Evolutionary conservation across 139 green algal genomes (phyloP).

Genomic region (Picochlorum sp.): DNA sequence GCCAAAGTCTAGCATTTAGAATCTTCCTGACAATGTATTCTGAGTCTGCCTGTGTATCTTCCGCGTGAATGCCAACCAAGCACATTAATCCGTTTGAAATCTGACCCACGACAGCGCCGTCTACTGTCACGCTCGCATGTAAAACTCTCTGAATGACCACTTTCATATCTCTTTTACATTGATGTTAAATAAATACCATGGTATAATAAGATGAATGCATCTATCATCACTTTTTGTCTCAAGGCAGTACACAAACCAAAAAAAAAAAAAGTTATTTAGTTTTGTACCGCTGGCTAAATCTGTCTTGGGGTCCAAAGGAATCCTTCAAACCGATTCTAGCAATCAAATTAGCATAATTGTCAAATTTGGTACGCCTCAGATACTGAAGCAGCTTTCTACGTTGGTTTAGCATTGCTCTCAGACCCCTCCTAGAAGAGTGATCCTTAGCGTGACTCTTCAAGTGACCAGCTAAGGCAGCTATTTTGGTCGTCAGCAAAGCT

Average conservation of each 20-base stretch:
- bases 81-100: conserved; percentile 51
- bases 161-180: conserved; percentile 8
- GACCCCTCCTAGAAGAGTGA: conserved; percentile 22
- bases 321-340: conserved; percentile 38
- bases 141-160: conserved; percentile 24
- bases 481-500: conserved; percentile 30
- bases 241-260: no score
- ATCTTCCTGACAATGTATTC: conserved; percentile 37
- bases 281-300: conserved; percentile 1
- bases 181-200: neutral
- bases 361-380: conserved; percentile 40
- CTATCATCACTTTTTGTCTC: no score
- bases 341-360: conserved; percentile 33
- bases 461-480: conserved; percentile 29
- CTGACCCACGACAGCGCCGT: conserved; percentile 32
- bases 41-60: conserved; percentile 34
- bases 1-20: conserved; percentile 33
- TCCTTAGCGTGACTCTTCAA: conserved; percentile 35
- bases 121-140: conserved; percentile 28
- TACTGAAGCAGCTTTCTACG: conserved; percentile 44
- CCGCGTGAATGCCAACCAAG: conserved; percentile 36
- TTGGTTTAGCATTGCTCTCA: conserved; percentile 36
- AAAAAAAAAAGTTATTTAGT: no score
- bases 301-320: conserved; percentile 30
- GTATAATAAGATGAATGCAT: no score